phyloP scores from a whole-genome alignment of 768 basidiomycete genomes.

The Leccinum variicolor region DNA sequence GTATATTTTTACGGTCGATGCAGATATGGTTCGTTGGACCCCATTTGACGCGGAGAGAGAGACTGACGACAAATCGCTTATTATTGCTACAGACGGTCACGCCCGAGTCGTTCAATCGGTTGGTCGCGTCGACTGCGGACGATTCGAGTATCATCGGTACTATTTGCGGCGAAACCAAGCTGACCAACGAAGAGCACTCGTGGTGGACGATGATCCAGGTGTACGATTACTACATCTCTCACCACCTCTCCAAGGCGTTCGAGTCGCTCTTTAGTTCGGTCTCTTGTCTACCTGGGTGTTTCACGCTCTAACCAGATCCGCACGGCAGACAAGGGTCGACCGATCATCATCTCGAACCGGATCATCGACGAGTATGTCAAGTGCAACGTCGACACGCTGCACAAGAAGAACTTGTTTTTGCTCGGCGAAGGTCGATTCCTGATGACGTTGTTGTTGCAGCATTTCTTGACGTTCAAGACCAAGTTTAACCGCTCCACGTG shows the following conservation, averaged over 20 bases:
- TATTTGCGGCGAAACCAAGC: constrained; percentile 91
- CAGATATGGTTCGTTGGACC: constrained; percentile 70
- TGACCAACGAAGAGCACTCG: constrained; percentile 87
- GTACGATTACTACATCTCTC: constrained; percentile 94
- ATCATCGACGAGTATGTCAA: constrained; percentile 96
- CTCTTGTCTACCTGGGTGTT: constrained; percentile 94
- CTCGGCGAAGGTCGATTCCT: constrained; percentile 96
- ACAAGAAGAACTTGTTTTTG: constrained; percentile 94
- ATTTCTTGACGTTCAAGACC: constrained; percentile 94
- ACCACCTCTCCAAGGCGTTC: constrained; percentile 92
- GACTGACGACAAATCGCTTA: neutral
- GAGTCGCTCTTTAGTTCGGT: constrained; percentile 93
- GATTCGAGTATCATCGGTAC: constrained; percentile 90
- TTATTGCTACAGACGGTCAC: constrained; percentile 65
- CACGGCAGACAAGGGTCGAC: constrained; percentile 92
- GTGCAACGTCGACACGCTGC: constrained; percentile 88
- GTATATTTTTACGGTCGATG: constrained; percentile 95
- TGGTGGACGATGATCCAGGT: constrained; percentile 99
- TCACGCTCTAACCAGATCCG: constrained; percentile 93
- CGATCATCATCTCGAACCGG: constrained; percentile 94
- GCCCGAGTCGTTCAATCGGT: constrained; percentile 85
- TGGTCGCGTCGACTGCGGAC: constrained; percentile 84
- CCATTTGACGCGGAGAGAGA: neutral
- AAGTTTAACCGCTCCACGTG: too few relatives aligned
- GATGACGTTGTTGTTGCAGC: constrained; percentile 90